A percentile compares a stretch with the other conserved stretches of the same genome.
These are phyloP conservation scores for Salvia splendens DNA, from an alignment of 257 asterid genomes.

Conservation along the genomic window DNA sequence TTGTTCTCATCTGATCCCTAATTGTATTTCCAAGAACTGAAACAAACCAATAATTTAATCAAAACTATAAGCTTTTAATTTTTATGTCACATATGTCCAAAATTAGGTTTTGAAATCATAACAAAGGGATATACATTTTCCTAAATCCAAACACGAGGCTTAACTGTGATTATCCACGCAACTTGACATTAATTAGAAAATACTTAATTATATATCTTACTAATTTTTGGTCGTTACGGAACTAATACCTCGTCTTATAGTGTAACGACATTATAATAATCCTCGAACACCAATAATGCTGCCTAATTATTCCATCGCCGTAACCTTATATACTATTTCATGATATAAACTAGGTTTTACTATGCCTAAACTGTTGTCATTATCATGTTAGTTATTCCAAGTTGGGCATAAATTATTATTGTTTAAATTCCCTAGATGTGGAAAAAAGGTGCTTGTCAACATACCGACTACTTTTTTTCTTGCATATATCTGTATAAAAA, in stretches of 20 bases:
- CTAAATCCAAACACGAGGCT: conserved; percentile 36
- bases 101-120: conserved; percentile 41
- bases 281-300: conserved; percentile 37
- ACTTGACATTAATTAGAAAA: neutral
- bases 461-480: conserved; percentile 38
- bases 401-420: conserved; percentile 24
- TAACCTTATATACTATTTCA: conserved; percentile 16
- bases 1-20: conserved; percentile 43
- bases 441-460: conserved; percentile 20
- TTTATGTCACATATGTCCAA: conserved; percentile 27
- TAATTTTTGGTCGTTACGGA: conserved; percentile 34
- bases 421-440: conserved; percentile 33
- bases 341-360: conserved; percentile 35
- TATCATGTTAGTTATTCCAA: conserved; percentile 46
- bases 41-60: conserved; percentile 34
- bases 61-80: neutral
- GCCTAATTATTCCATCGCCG: conserved; percentile 43
- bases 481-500: conserved; percentile 21
- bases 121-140: conserved; percentile 35
- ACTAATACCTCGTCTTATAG: conserved; percentile 39
- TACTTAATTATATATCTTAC: conserved; percentile 6
- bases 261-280: conserved; percentile 41
- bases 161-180: conserved; percentile 36
- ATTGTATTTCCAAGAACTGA: conserved; percentile 48
- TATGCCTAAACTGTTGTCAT: conserved; percentile 40